These are phyloP conservation scores for Lycium barbarum DNA, from an alignment of 257 asterid species.

Conservation along the genomic window DNA sequence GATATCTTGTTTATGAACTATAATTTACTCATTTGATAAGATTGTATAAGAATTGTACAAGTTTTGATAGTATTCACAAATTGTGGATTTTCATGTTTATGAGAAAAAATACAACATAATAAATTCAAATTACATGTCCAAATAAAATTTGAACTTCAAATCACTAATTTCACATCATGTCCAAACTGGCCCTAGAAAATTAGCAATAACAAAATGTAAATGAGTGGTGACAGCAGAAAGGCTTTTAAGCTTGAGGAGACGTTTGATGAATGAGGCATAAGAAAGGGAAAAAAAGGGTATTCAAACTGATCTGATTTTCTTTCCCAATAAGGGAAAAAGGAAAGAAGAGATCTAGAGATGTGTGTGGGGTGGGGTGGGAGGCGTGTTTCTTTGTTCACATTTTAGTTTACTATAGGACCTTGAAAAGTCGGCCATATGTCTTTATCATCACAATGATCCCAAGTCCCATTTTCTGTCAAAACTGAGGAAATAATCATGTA, in stretches of 20 bases:
- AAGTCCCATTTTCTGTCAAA: slow-evolving; percentile 2
- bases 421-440: background rate
- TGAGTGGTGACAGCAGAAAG: background rate
- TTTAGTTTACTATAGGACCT: background rate
- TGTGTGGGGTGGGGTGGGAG: too few species aligned
- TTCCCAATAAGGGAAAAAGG: background rate
- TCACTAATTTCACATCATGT: too few species aligned
- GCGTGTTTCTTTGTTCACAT: too few species aligned
- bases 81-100: too few species aligned
- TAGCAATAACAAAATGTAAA: background rate
- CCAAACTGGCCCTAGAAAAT: background rate
- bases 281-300: background rate
- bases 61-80: too few species aligned
- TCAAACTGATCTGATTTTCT: slow-evolving; percentile 8
- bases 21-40: too few species aligned
- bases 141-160: too few species aligned
- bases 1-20: too few species aligned
- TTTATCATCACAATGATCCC: background rate
- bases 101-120: too few species aligned
- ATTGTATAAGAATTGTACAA: too few species aligned
- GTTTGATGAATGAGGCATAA: background rate
- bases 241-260: background rate
- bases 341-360: background rate
- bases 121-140: too few species aligned
- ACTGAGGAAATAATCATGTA: slow-evolving; percentile 27